Percentiles rank a stretch among this genome's conserved stretches.
These are phyloP conservation scores for Phycomyces blakesleeanus DNA, from an alignment of 192 early-diverging fungal species.

Conservation along the genomic window DNA sequence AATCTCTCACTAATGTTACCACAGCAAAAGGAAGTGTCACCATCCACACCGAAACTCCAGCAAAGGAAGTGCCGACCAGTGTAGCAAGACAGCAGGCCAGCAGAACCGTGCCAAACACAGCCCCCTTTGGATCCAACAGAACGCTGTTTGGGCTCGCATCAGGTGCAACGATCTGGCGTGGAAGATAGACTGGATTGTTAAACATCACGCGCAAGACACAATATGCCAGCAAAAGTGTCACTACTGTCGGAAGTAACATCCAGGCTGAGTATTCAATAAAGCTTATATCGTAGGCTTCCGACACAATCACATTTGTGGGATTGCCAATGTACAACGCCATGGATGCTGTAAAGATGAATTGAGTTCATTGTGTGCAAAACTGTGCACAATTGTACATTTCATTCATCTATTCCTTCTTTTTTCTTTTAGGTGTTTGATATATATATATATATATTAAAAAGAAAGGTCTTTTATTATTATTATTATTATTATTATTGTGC, in stretches of 20 bases:
- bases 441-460: too few species aligned
- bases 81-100: conserved; percentile 57
- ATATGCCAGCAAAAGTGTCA: conserved; percentile 51
- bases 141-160: conserved; percentile 47
- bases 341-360: conserved; percentile 41
- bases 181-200: conserved; percentile 45
- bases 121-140: conserved; percentile 56
- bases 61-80: conserved; percentile 67
- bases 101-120: conserved; percentile 55
- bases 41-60: conserved; percentile 68
- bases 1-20: conserved; percentile 55
- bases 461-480: too few species aligned
- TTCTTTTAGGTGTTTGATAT: too few species aligned
- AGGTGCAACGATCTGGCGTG: conserved; percentile 38
- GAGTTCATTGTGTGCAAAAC: too few species aligned
- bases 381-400: too few species aligned
- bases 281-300: conserved; percentile 68
- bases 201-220: conserved; percentile 50
- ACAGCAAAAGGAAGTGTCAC: conserved; percentile 77
- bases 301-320: conserved; percentile 83
- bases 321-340: conserved; percentile 89
- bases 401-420: too few species aligned
- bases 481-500: too few species aligned
- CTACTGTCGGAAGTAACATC: conserved; percentile 75
- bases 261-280: conserved; percentile 78